phyloP scores from a whole-genome alignment of 2,329 filamentous ascomycete genomes.

The Cercospora brassicicola region DNA sequence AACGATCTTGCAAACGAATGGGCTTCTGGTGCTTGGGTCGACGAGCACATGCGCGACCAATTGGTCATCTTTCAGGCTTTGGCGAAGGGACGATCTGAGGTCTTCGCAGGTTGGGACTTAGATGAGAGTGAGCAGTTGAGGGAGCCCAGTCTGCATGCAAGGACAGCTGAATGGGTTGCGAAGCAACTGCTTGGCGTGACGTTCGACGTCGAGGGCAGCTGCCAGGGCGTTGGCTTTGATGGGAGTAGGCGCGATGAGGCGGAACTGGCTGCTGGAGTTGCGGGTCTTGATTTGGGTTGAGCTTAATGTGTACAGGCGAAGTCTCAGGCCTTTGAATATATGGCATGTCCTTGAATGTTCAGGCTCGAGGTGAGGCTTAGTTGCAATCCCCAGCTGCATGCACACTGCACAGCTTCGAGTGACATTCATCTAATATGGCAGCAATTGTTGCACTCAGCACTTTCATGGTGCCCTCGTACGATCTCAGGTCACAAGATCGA shows the following conservation, averaged over 20 bases:
- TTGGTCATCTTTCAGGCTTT: constrained; percentile 61
- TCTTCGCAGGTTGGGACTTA: constrained; percentile 28
- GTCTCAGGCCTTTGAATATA: too few species aligned
- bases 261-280: not conserved
- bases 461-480: not conserved
- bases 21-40: constrained; percentile 51
- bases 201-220: constrained; percentile 42
- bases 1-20: constrained; percentile 50
- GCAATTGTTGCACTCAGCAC: not conserved
- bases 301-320: too few species aligned
- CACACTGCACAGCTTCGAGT: not conserved
- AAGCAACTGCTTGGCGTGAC: constrained; percentile 41
- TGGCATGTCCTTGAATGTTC: too few species aligned
- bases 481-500: not conserved
- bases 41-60: constrained; percentile 59
- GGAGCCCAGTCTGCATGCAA: constrained; percentile 47
- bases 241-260: not conserved
- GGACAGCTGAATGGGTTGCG: constrained; percentile 50
- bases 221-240: constrained; percentile 38
- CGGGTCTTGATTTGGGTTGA: not conserved
- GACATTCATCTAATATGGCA: not conserved
- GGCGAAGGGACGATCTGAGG: constrained; percentile 45
- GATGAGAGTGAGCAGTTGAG: constrained; percentile 25
- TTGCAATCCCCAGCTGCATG: too few species aligned
- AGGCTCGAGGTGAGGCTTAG: not conserved